Evolutionary conservation across 2,329 filamentous ascomycete species (phyloP), one percentile per base, ranked within the genome.

Genomic region (Colletotrichum siamense): DNA sequence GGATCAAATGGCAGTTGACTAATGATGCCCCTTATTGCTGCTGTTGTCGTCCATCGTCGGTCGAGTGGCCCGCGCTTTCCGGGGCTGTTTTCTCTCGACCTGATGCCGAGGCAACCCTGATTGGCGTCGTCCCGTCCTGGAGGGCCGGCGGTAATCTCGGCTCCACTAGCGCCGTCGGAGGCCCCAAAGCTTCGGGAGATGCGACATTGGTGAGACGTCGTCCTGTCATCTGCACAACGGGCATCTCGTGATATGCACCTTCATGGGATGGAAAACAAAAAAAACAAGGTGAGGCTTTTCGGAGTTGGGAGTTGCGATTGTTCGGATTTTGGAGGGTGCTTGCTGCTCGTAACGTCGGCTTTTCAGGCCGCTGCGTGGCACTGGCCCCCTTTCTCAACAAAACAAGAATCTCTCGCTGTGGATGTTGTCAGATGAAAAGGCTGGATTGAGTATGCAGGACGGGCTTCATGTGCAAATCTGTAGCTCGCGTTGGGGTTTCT

Each of bases 181-280:
- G n/a, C 9, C 18, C 24, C 5, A 16, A 32, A 10, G 62, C 10
- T n/a, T 28, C 30, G 32, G 44, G 30, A 9, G 32, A 61, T 68
- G 70, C 52, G 26, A 72, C 62, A 49, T 57, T 68, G 70, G 70
- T 62, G 70, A 67, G 70, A 72, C 70, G 70, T 68, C 49, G 30
- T 44, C 34, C 65, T 32, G 65, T 32, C 65, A 49, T 49, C 44
- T 49, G 44, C n/a, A 49, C 44, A 49, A 49, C 44, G 44, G 44
- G 44, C 44, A 22, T 49, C n/a, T 49, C 44, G 44, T 49, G 44
- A 22, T 22, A 49, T 49, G 44, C 44, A 49, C 18, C 18, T 49
- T 13, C 0, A 49, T 22, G n/a, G n/a, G 44, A 49, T 13, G 44
- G 44, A 22, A 18, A 18, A 6, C 15, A 18, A 49, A 1, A 1